Percentiles rank a stretch among this genome's conserved stretches.
Conservation (phyloP, 192 early-diverging fungal species). For the Paraglomus occultum region DNA sequence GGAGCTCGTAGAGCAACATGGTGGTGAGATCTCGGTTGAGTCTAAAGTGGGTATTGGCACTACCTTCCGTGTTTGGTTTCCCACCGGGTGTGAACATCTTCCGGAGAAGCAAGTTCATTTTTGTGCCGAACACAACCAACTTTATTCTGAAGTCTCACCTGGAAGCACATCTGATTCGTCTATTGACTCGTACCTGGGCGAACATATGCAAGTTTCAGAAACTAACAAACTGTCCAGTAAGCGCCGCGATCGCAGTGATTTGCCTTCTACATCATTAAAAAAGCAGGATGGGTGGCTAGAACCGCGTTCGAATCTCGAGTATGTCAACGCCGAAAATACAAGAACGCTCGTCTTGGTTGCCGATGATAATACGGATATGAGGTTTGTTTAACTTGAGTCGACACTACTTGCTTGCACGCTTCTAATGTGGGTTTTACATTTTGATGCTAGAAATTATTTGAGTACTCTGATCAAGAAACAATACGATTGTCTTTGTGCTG, state of each 20-base stretch:
- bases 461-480: conserved; percentile 34
- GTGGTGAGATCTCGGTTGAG: conserved; percentile 41
- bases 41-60: conserved; percentile 47
- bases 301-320: neutral
- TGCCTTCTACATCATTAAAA: too few species aligned
- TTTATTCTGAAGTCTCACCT: neutral
- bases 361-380: conserved; percentile 50
- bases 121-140: conserved; percentile 14
- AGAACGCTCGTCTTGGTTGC: conserved; percentile 34
- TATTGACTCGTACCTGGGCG: conserved; percentile 33
- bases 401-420: neutral
- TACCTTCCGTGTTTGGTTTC: conserved; percentile 49
- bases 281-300: too few species aligned
- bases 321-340: neutral
- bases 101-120: conserved; percentile 41
- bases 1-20: conserved; percentile 54
- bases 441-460: conserved; percentile 24
- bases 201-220: conserved; percentile 27
- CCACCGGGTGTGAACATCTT: conserved; percentile 49
- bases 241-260: neutral
- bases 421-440: neutral
- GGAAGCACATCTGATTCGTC: conserved; percentile 19
- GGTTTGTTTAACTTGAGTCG: neutral
- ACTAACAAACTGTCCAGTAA: too few species aligned
- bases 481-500: conserved; percentile 36